These are phyloP conservation scores for Bacidia gigantensis DNA, from an alignment of 495 filamentous ascomycete species.

Conservation along the genomic window DNA sequence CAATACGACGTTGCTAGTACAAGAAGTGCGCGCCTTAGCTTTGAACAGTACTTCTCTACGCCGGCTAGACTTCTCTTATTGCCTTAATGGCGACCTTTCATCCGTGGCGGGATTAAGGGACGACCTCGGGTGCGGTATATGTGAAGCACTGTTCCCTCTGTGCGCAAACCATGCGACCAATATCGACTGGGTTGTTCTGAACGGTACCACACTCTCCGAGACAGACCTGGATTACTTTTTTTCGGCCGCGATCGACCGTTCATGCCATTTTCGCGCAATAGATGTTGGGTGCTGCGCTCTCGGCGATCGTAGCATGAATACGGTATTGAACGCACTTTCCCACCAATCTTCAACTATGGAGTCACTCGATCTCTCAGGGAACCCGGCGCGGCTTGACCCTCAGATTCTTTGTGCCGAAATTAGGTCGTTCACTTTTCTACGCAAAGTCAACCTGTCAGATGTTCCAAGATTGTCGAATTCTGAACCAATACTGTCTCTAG, in stretches of 20 bases:
- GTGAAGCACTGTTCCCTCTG: conserved; percentile 63
- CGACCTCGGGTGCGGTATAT: conserved; percentile 63
- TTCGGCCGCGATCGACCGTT: conserved; percentile 48
- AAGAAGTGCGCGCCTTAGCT: conserved; percentile 60
- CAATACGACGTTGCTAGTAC: conserved; percentile 49
- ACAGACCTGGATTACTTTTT: conserved; percentile 63
- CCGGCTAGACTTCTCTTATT: conserved; percentile 40
- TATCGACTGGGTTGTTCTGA: conserved; percentile 68
- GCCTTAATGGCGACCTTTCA: conserved; percentile 30
- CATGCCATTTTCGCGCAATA: conserved; percentile 60
- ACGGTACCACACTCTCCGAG: conserved; percentile 71
- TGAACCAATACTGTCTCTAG: conserved; percentile 51
- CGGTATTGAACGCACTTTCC: conserved; percentile 25
- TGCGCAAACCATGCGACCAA: conserved; percentile 61
- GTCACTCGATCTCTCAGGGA: conserved; percentile 61
- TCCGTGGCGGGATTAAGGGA: conserved; percentile 34
- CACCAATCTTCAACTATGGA: conserved; percentile 63
- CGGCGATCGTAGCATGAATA: conserved; percentile 28
- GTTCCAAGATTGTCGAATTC: conserved; percentile 46
- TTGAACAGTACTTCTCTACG: conserved; percentile 27
- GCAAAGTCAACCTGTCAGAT: conserved; percentile 58
- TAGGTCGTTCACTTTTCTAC: conserved; percentile 52
- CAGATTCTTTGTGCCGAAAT: conserved; percentile 48
- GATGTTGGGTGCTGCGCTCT: conserved; percentile 70
- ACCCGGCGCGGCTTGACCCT: conserved; percentile 57